Conservation (phyloP, 2,329 filamentous ascomycete species). For the Exserohilum turcica region DNA sequence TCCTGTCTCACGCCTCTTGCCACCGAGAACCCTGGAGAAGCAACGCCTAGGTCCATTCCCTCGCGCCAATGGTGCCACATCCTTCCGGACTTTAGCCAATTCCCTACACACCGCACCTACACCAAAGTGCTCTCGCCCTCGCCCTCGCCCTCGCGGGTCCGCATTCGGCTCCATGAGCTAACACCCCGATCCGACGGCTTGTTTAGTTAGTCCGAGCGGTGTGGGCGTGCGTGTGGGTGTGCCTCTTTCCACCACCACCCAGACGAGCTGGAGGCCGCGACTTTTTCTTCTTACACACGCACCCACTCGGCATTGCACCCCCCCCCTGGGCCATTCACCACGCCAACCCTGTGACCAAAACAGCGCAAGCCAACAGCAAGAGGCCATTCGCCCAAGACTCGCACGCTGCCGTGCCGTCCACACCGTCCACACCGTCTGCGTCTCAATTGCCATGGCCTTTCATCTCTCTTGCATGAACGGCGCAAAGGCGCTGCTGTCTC, state of each 20-base stretch:
- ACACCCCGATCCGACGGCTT: slow-evolving; percentile 9
- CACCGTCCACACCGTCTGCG: not conserved
- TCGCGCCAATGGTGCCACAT: slow-evolving; percentile 1
- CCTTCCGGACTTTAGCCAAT: slow-evolving; percentile 10
- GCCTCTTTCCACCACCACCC: slow-evolving; percentile 5
- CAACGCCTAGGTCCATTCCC: not conserved
- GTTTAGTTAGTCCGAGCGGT: slow-evolving; percentile 9
- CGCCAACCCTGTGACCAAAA: slow-evolving; percentile 7
- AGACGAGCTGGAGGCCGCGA: slow-evolving; percentile 5
- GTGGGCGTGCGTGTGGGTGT: too few species aligned
- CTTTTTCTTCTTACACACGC: slow-evolving; percentile 3
- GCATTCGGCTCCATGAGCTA: slow-evolving; percentile 9
- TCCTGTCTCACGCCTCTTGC: slow-evolving; percentile 9
- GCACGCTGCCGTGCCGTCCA: not conserved
- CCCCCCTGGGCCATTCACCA: slow-evolving; percentile 8
- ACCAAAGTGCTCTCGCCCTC: too few species aligned
- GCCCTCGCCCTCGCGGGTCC: slow-evolving; percentile 12
- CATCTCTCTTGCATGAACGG: not conserved
- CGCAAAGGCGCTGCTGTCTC: not conserved
- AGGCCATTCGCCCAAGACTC: not conserved
- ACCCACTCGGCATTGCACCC: not conserved
- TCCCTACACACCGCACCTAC: slow-evolving; percentile 4
- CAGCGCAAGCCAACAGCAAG: not conserved
- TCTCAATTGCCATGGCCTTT: not conserved
- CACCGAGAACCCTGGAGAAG: slow-evolving; percentile 6